A percentile compares a stretch with the other conserved stretches of the same genome.
These are phyloP conservation scores for Phascolomyces articulosus DNA, from an alignment of 371 early-diverging fungal species.

Conservation along the genomic window DNA sequence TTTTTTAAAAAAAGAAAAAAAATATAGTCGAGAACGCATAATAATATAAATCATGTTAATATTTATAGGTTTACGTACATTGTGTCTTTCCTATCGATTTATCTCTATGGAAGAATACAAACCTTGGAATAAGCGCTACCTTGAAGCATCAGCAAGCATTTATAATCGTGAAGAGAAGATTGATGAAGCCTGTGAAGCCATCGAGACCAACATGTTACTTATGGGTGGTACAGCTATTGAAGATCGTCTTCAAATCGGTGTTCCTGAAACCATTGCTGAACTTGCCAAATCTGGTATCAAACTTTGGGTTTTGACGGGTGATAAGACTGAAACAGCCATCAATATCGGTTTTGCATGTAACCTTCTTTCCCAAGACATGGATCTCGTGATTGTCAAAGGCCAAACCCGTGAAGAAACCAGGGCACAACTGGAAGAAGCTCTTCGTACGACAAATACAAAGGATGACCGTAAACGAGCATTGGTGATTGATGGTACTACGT, in stretches of 20 bases:
- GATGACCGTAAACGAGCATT: conserved; percentile 53
- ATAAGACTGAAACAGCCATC: conserved; percentile 98
- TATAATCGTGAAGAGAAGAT: conserved; percentile 79
- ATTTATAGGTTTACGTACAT: conserved; percentile 92
- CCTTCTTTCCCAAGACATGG: conserved; percentile 67
- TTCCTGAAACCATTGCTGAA: conserved; percentile 90
- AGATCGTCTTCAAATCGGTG: conserved; percentile 91
- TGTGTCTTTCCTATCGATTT: conserved; percentile 83
- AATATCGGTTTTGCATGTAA: conserved; percentile 93
- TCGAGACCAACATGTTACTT: conserved; percentile 72
- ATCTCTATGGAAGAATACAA: conserved; percentile 77
- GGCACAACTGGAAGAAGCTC: conserved; percentile 40
- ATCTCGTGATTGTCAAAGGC: conserved; percentile 68
- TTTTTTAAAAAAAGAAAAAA: too few relatives aligned
- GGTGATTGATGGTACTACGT: conserved; percentile 89
- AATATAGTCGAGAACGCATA: too few relatives aligned
- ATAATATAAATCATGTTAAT: too few relatives aligned
- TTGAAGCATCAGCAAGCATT: conserved; percentile 81
- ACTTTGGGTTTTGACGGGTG: conserved; percentile 99
- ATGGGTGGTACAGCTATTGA: conserved; percentile 93
- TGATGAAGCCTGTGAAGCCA: conserved; percentile 79
- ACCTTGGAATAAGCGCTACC: conserved; percentile 75
- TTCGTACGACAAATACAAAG: conserved; percentile 14
- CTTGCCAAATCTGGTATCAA: conserved; percentile 92
- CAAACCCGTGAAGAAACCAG: conserved; percentile 60